These are phyloP conservation scores for Ambrosia trifida DNA, from an alignment of 129 eudicot genomes.

Conservation along the genomic window DNA sequence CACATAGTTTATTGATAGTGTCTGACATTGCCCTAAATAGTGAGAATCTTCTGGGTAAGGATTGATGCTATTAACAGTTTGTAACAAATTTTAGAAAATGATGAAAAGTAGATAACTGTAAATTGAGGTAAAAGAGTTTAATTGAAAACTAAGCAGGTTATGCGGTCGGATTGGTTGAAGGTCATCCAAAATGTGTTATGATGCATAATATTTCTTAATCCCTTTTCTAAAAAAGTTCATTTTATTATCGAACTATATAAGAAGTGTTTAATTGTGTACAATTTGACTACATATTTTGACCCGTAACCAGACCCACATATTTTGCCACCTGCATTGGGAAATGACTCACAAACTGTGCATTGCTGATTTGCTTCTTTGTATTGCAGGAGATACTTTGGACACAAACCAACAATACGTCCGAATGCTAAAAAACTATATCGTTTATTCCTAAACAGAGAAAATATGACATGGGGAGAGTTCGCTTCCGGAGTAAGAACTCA, in stretches of 20 bases:
- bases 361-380: slow-evolving; percentile 10
- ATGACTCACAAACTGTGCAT: neutral
- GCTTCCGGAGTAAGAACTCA: slow-evolving; percentile 52
- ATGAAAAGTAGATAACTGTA: neutral
- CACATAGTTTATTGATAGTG: neutral
- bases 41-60: neutral
- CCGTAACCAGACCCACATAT: neutral
- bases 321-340: neutral
- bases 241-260: neutral
- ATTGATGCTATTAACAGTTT: neutral
- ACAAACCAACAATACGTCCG: slow-evolving; percentile 86
- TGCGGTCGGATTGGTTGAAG: neutral
- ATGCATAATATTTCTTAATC: neutral
- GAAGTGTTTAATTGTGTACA: neutral
- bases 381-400: slow-evolving; percentile 83
- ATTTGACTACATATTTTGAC: neutral
- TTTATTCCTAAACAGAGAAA: slow-evolving; percentile 58
- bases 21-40: neutral
- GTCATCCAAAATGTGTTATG: neutral
- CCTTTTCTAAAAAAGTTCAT: neutral
- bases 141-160: neutral
- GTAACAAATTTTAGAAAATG: neutral
- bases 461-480: slow-evolving; percentile 82
- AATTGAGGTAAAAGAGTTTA: neutral
- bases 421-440: slow-evolving; percentile 69